Base-by-base conservation (phyloP, 2,329 filamentous ascomycete genomes). In the Cladosporium oxysporum region DNA sequence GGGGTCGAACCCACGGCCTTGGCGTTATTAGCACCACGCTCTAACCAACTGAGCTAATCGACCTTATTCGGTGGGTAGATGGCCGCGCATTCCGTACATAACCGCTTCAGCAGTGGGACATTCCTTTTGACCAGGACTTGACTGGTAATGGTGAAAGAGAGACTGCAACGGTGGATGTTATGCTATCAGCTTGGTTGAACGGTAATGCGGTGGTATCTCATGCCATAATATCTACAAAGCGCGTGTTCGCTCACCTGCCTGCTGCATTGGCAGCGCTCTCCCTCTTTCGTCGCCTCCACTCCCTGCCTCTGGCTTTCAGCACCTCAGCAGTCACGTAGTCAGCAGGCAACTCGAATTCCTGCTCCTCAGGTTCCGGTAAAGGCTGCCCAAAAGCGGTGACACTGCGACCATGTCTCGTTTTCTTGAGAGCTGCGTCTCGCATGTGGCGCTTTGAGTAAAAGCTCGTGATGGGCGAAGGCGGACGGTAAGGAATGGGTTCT, bases 371-470 rank as follows among this genome's bases (percentile, higher is more conserved):
- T 16, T 96, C 91, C 0, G 93, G 93, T 23, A 98, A 79, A 0
- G 90, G 85, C 29, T 90, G 86, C 0, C 94, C 94, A 85, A 95
- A 98, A 3, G 93, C 94, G 58, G 90, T 83, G 18, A 89, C 83
- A 61, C 85, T 91, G 59, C 92, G 87, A 59, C 88, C 87, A 62
- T 91, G 87, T 37, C 92, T 85, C 58, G 87, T 83, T 70, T 87
- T 88, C 68, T 87, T 90, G n/a, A 97, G 79, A 11, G 93, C 92
- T 7, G 88, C 87, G 26, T 93, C 91, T 29, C 94, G 89, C 67
- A 94, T 85, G 74, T 96, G 89, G 28, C 85, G 88, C 79, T 95
- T 93, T 21, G 84, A 78, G 76, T 93, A 98, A 80, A 97, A 97
- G 0, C 92, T 96, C n/a, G 83, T 90, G 74, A 97, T 73, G 23